Base-by-base conservation (phyloP, 352 stramenopile species). In the Phytophthora cryptogea region DNA sequence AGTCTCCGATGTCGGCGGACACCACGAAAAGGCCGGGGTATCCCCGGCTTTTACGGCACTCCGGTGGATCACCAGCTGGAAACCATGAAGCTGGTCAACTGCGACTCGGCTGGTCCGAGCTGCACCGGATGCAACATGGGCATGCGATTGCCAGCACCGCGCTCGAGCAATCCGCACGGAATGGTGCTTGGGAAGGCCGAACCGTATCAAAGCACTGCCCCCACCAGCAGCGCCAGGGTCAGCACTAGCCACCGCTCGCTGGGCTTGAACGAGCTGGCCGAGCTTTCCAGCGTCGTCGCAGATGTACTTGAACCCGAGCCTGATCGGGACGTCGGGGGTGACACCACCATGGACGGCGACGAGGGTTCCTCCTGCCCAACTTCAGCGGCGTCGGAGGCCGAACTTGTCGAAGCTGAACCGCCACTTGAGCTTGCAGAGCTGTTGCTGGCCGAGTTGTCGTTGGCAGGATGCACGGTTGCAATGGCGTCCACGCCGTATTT, bases 21-120 rank as follows among this genome's bases (percentile, higher is more conserved):
- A 63, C 37, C 30, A 37, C 17, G 13, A 17, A 42, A 48, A 54
- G 30, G n/a, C 37, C 35, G 14, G 35, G 20, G 20, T 23, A 27
- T n/a, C 23, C 47, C 55, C 27, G 35, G 30, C 43, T 60, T 55
- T 59, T 66, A 61, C 50, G 28, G 33, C 42, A 23, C 13, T 60
- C 58, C 42, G 57, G 35, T 27, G 27, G 41, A 57, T 65, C 57
- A 44, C 33, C 58, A 66, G 50, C 42, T 61, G 58, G 35, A 37
- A 55, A 48, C 20, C 31, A 37, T 52, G 47, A 55, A 41, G 40
- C 6, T 46, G 30, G 44, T 55, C 54, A 54, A 57, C 56, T 64
- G 47, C 42, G 33, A 51, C 45, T 41, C 20, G 35, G 23, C 57
- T 60, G 49, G 23, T 59, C 57, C 16, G 45, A 52, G 31, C 27